These are phyloP conservation scores for Auriscalpium microsporum DNA, from an alignment of 768 basidiomycete species.

Conservation along the genomic window DNA sequence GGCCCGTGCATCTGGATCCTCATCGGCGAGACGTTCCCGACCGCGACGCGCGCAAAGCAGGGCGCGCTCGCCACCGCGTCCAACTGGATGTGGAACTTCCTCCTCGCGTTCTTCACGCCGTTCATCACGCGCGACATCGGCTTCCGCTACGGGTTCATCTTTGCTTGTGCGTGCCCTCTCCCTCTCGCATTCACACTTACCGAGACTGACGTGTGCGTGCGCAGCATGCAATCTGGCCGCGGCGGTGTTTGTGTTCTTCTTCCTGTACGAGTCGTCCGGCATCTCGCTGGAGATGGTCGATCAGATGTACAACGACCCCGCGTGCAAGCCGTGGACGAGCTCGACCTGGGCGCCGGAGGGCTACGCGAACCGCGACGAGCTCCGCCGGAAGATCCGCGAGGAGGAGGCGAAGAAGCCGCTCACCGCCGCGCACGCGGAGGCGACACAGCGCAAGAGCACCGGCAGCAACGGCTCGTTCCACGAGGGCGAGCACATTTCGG, in stretches of 20 bases:
- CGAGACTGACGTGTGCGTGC: constrained; percentile 7
- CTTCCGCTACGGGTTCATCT: constrained; percentile 63
- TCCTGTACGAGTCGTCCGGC: constrained; percentile 67
- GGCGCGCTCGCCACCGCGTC: constrained; percentile 54
- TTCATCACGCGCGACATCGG: constrained; percentile 51
- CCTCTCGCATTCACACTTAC: not conserved
- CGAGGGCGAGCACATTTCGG: not conserved
- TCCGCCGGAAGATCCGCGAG: constrained; percentile 34
- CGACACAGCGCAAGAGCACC: not conserved
- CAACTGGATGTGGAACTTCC: constrained; percentile 67
- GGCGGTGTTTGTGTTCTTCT: constrained; percentile 56
- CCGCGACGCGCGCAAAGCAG: constrained; percentile 63
- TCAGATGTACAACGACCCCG: constrained; percentile 56
- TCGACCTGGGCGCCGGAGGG: constrained; percentile 52
- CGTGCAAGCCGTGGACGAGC: constrained; percentile 61
- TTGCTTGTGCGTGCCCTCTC: constrained; percentile 38
- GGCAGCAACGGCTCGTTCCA: not conserved
- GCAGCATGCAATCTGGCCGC: constrained; percentile 49
- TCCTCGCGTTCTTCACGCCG: constrained; percentile 73
- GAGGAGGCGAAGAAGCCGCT: constrained; percentile 31
- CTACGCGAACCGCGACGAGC: constrained; percentile 37
- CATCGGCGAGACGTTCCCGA: constrained; percentile 71
- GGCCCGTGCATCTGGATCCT: constrained; percentile 67
- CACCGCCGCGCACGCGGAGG: constrained; percentile 20
- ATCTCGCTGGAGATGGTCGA: constrained; percentile 62